Evolutionary conservation across 2,329 filamentous ascomycete species (phyloP).

Genomic region (Exophiala oligosperma): DNA sequence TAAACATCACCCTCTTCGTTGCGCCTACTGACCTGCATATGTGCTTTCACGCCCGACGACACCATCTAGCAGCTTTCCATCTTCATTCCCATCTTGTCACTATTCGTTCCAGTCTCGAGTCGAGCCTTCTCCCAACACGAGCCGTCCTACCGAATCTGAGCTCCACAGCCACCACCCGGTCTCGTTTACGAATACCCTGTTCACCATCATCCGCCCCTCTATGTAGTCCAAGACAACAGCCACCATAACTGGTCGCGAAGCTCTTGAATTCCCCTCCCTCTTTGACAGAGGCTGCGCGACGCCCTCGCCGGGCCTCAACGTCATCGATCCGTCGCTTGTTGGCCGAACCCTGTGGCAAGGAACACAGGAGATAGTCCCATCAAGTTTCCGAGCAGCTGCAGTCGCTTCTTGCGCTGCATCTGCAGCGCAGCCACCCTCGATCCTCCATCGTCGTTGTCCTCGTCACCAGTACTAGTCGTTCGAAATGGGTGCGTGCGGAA

Average conservation of each 20-base stretch:
- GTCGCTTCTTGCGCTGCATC: conserved; percentile 25
- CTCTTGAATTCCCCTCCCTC: conserved; percentile 1
- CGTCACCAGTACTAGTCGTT: conserved; percentile 5
- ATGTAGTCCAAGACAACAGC: conserved; percentile 14
- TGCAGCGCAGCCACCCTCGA: conserved; percentile 25
- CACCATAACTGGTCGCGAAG: conserved; percentile 1
- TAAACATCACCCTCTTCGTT: conserved; percentile 8
- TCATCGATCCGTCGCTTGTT: conserved; percentile 16
- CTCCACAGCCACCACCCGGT: conserved; percentile 15
- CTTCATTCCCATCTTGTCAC: neutral
- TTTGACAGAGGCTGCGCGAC: conserved; percentile 7
- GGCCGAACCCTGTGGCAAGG: conserved; percentile 25
- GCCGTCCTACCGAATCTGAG: conserved; percentile 7
- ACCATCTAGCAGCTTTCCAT: neutral
- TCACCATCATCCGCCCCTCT: conserved; percentile 19
- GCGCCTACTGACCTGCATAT: conserved; percentile 8
- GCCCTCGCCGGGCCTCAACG: neutral
- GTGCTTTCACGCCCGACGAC: neutral
- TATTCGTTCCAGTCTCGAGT: conserved; percentile 1
- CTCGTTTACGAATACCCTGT: conserved; percentile 8
- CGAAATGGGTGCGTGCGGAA: conserved; percentile 90
- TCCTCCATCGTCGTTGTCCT: neutral
- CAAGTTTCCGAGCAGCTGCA: conserved; percentile 26
- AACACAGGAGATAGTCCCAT: conserved; percentile 17
- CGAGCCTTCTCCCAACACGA: neutral